Evolutionary conservation across 2,329 filamentous ascomycete species (phyloP), one percentile per base, ranked within the genome.

Genomic region (Dendrostoma leiphaemia): DNA sequence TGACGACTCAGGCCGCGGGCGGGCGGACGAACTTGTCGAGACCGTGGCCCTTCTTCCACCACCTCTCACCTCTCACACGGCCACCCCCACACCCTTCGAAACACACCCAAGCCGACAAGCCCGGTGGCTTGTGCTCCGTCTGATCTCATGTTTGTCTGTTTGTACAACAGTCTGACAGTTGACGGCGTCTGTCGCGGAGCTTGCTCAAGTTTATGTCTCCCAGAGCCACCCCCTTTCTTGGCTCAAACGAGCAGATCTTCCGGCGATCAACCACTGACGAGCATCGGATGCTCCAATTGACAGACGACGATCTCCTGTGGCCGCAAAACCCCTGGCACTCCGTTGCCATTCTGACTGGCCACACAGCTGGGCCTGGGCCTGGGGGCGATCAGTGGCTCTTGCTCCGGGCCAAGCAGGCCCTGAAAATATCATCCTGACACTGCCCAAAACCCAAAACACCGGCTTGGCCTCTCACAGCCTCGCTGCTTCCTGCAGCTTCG

Each of bases 181-280:
- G n/a, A 31, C 15, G 24, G 24, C 47, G 31, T 5, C 31, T 28
- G 23, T 23, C 10, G 26, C 8, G 34, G 40, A 40, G 12, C 32
- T 40, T 48, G 46, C 43, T 17, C n/a, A 48, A 12, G n/a, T 17
- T 28, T n/a, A n/a, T n/a, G n/a, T 34, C 21, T 23, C 13, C 28
- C 50, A 31, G 41, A 46, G 47, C 51, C 47, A 48, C 46, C 47
- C 51, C 54, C 41, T 49, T 43, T 53, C 28, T 28, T 34, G 43
- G 35, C 49, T 47, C 44, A 49, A 29, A 54, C 13, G 37, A 48
- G 54, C 40, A 57, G 40, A 50, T 53, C 50, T 40, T 23, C 50
- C 50, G 50, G 17, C n/a, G 50, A 50, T 52, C 54, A 54, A 9
- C 48, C 43, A 50, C 28, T 26, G 17, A 37, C 31, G 21, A 41